Percentiles rank a stretch among this genome's conserved stretches.
Evolutionary conservation across 2,329 filamentous ascomycete species (phyloP).

Genomic region (Penicillium sp.): DNA sequence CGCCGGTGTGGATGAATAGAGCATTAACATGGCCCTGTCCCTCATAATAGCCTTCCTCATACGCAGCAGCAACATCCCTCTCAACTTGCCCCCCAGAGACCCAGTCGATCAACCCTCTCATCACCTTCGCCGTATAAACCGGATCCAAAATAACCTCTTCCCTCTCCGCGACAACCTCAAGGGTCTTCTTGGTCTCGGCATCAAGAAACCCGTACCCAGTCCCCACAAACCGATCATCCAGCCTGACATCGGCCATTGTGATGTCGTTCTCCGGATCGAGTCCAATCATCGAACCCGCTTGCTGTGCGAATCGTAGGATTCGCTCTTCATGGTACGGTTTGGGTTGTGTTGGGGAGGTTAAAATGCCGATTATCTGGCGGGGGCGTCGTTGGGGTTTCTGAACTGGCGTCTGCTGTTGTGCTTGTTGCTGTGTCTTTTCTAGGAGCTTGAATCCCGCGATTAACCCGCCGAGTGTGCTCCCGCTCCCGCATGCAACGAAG

Average conservation of each 20-base stretch:
- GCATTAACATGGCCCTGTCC: constrained; percentile 32
- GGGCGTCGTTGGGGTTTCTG: not conserved
- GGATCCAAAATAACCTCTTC: constrained; percentile 41
- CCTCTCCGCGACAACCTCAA: constrained; percentile 32
- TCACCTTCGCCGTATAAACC: constrained; percentile 43
- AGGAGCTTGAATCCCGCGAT: constrained; percentile 41
- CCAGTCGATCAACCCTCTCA: constrained; percentile 35
- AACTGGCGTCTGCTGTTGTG: not conserved
- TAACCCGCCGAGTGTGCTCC: constrained; percentile 41
- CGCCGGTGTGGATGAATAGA: constrained; percentile 45
- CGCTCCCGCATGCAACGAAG: constrained; percentile 44
- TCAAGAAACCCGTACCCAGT: constrained; percentile 40
- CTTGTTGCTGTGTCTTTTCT: constrained; percentile 25
- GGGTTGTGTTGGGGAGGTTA: constrained; percentile 39
- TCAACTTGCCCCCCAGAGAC: constrained; percentile 27
- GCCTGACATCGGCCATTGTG: constrained; percentile 33
- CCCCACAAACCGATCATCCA: constrained; percentile 41
- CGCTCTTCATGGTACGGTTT: constrained; percentile 35
- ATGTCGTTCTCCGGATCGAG: constrained; percentile 33
- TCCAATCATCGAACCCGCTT: constrained; percentile 34
- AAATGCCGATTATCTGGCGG: constrained; percentile 33
- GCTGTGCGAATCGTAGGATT: constrained; percentile 36
- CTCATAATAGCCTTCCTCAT: not conserved
- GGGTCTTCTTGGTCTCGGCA: constrained; percentile 24
- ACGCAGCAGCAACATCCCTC: constrained; percentile 16